Base-by-base conservation (phyloP, 2,329 filamentous ascomycete species). In the Mycosphaerella sp. region DNA sequence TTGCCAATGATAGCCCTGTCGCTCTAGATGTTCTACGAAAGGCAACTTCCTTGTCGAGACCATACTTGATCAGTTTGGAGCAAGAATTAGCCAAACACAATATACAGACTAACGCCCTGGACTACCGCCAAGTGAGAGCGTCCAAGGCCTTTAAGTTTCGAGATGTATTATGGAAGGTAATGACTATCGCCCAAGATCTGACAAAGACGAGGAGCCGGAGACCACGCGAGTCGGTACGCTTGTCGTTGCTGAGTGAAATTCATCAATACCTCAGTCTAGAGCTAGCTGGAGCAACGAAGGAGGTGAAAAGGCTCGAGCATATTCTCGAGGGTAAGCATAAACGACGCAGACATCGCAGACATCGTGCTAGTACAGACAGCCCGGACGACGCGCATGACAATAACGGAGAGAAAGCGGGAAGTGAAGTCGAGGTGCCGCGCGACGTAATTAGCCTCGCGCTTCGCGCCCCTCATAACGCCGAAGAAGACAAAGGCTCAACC, bases 231-330 rank as follows among this genome's bases (percentile, higher is more conserved):
- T 35, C 42, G 25, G 48, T 41, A 34, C 36, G 49, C 17, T 14
- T 52, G 34, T 41, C 35, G 28, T n/a, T 54, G 41, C 32, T 57
- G 34, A 42, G 35, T 34, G 49, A 42, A 3, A 4, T 55, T 36
- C 16, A 40, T 34, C 34, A 27, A 2, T 25, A 30, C 21, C 28
- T 58, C 25, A 13, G 18, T 2, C 16, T n/a, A n/a, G 50, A 53
- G 9, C 0, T 52, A 8, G n/a, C 12, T n/a, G 42, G 9, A 16
- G 52, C 47, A 21, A 44, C 35, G 41, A 47, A 41, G 16, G 47
- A 58, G 34, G 39, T 58, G 9, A 43, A 49, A 16, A 41, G 55
- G 14, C 25, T 57, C 18, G 52, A 55, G 27, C 25, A 37, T 16
- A 10, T 41, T 18, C 14, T 51, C 4, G 41, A 50, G 37, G 48